Evolutionary conservation across 1,284 basidiomycete genomes (phyloP).

Genomic region (Rhizoctonia solani): DNA sequence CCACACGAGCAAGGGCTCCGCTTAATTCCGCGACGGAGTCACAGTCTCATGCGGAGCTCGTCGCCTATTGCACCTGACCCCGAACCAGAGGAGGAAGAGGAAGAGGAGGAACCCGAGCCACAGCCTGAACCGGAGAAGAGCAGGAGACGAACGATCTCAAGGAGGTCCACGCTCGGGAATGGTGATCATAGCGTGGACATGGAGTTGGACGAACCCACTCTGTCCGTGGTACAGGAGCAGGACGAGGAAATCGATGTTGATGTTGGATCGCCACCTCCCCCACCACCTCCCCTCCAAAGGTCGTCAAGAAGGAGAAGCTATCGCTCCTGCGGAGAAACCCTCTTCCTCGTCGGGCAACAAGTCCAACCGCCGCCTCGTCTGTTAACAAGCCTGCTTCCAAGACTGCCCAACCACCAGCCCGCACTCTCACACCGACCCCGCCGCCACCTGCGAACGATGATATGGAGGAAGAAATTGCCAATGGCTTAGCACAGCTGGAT

Average conservation of each 20-base stretch:
- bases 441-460: background rate
- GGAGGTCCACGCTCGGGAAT: constrained; percentile 22
- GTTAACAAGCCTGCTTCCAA: no score
- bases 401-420: background rate
- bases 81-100: no score
- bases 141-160: background rate
- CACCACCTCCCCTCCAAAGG: background rate
- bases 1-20: constrained; percentile 25
- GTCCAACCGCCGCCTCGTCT: no score
- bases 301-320: background rate
- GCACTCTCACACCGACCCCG: background rate
- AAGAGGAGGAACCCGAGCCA: no score
- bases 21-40: constrained; percentile 26
- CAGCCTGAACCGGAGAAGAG: no score
- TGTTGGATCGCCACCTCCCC: constrained; percentile 6
- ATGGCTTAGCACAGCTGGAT: constrained; percentile 26
- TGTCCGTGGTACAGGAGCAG: constrained; percentile 1
- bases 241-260: constrained; percentile 25
- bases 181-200: constrained; percentile 9
- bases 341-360: no score
- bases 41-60: constrained; percentile 24
- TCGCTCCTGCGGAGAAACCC: no score
- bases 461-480: constrained; percentile 35
- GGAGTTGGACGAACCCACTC: constrained; percentile 34
- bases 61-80: constrained; percentile 2